Conservation (phyloP, 768 basidiomycete genomes). For the Leccinum rimulosum region DNA sequence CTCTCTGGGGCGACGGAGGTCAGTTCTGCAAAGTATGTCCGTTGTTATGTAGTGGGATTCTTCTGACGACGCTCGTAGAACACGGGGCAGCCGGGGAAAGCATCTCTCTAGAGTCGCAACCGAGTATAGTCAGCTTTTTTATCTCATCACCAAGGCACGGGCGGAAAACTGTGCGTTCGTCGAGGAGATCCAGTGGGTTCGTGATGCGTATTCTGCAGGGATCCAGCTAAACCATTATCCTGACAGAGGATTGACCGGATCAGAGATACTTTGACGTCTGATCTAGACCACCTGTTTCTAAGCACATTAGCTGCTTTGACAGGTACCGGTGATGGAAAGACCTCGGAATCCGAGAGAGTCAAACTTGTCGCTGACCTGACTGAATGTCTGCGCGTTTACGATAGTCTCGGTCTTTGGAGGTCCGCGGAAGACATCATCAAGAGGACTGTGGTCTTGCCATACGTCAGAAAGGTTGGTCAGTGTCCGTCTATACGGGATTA, state of each 20-base stretch:
- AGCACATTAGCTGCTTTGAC: constrained; percentile 53
- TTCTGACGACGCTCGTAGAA: constrained; percentile 36
- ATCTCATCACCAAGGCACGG: constrained; percentile 82
- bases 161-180: constrained; percentile 77
- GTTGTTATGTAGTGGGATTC: not conserved
- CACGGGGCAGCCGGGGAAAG: constrained; percentile 66
- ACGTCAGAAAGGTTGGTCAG: constrained; percentile 75
- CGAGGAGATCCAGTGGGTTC: constrained; percentile 82
- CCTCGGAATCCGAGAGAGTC: constrained; percentile 61
- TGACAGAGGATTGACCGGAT: constrained; percentile 79
- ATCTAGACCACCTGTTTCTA: constrained; percentile 81
- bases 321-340: constrained; percentile 45
- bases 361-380: constrained; percentile 65
- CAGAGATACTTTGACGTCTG: constrained; percentile 78
- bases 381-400: constrained; percentile 80
- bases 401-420: constrained; percentile 74
- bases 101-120: constrained; percentile 81
- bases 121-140: constrained; percentile 91
- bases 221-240: constrained; percentile 8
- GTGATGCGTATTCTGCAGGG: constrained; percentile 25
- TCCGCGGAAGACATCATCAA: constrained; percentile 88
- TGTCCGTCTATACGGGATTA: constrained; percentile 1
- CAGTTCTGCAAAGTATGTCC: constrained; percentile 37
- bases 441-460: constrained; percentile 65
- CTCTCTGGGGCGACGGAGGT: constrained; percentile 25